These are phyloP conservation scores for Alternaria atra DNA, from an alignment of 2,329 filamentous ascomycete species.

Conservation along the genomic window DNA sequence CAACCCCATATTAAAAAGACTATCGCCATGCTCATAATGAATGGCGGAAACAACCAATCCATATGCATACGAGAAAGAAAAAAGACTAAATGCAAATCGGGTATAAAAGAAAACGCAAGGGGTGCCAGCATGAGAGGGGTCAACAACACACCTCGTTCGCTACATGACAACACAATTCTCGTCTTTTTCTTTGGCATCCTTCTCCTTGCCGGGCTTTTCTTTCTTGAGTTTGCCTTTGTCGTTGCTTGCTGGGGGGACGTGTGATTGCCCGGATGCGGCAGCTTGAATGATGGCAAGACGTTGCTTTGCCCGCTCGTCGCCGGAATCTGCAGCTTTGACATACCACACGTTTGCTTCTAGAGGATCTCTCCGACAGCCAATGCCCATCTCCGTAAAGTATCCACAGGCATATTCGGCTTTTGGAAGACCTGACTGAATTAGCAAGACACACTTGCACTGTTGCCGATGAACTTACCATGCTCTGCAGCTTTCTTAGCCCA, in stretches of 20 bases:
- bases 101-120: conserved; percentile 5
- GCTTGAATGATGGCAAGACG: conserved; percentile 86
- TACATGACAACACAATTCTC: conserved; percentile 53
- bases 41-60: conserved; percentile 1
- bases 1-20: conserved; percentile 27
- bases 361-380: conserved; percentile 92
- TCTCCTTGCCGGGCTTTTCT: conserved; percentile 39
- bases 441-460: background rate
- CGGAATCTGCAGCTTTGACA: conserved; percentile 90
- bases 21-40: conserved; percentile 12
- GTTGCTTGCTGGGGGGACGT: conserved; percentile 17
- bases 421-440: conserved; percentile 61
- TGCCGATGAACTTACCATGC: conserved; percentile 68
- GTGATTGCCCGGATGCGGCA: conserved; percentile 70
- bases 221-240: conserved; percentile 45
- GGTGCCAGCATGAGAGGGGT: background rate
- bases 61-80: background rate
- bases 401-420: conserved; percentile 93
- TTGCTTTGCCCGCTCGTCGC: conserved; percentile 88
- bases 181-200: conserved; percentile 39
- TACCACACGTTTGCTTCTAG: conserved; percentile 99
- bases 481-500: conserved; percentile 92
- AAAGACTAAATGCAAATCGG: conserved; percentile 3
- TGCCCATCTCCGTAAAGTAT: conserved; percentile 98
- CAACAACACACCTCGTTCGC: conserved; percentile 5